phyloP scores from a whole-genome alignment of 768 basidiomycete genomes.

The Boletus pseudo-olivaceus region DNA sequence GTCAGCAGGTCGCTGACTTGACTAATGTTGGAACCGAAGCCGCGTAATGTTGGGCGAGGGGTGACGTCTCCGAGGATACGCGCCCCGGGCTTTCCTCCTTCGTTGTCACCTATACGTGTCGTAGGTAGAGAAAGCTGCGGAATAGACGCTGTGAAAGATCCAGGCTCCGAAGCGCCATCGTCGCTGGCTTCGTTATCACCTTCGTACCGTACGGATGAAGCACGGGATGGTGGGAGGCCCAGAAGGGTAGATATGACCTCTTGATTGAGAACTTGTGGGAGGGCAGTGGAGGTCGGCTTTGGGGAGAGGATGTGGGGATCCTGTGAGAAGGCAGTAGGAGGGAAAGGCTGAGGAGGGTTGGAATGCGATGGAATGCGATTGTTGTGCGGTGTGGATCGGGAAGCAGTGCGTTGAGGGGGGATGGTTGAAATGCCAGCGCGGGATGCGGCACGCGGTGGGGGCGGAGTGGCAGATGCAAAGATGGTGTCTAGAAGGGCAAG shows the following conservation, averaged over 20 bases:
- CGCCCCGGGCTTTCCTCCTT: slow-evolving; percentile 15
- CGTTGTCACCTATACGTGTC: slow-evolving; percentile 10
- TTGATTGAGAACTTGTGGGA: slow-evolving; percentile 67
- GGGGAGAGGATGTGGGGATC: slow-evolving; percentile 49
- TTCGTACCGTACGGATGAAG: slow-evolving; percentile 46
- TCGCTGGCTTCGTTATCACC: slow-evolving; percentile 52
- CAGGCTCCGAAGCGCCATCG: slow-evolving; percentile 34
- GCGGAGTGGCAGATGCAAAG: slow-evolving; percentile 62
- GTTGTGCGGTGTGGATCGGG: slow-evolving; percentile 9
- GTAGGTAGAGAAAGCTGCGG: slow-evolving; percentile 31
- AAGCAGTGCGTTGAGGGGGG: slow-evolving; percentile 16
- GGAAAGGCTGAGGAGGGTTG: slow-evolving; percentile 8
- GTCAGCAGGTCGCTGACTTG: slow-evolving; percentile 29
- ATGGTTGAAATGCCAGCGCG: slow-evolving; percentile 9
- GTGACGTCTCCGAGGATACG: slow-evolving; percentile 51
- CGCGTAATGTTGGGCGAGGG: slow-evolving; percentile 48
- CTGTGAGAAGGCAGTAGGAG: slow-evolving; percentile 25
- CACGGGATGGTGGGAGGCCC: slow-evolving; percentile 44
- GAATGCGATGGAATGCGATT: slow-evolving; percentile 2
- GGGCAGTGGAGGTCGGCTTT: slow-evolving; percentile 47
- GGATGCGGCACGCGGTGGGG: slow-evolving; percentile 21
- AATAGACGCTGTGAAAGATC: slow-evolving; percentile 41
- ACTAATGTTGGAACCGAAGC: slow-evolving; percentile 32
- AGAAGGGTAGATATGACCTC: slow-evolving; percentile 66
- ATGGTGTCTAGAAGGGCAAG: slow-evolving; percentile 62